phyloP scores from a whole-genome alignment of 2,329 filamentous ascomycete species.

The Exophiala viscosa region DNA sequence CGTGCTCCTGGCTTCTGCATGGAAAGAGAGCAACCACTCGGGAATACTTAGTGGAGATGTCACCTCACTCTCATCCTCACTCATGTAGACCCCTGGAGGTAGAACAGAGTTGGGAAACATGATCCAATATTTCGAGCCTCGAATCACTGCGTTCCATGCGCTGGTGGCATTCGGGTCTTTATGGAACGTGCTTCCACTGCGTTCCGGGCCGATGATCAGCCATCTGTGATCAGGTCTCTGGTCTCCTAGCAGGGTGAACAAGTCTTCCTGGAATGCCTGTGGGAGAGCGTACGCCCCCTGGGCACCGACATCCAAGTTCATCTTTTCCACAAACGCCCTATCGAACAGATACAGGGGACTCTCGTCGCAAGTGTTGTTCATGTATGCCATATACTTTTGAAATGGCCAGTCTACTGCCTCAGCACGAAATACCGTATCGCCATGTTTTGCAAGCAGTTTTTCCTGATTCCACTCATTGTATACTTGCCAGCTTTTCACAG shows the following conservation, averaged over 20 bases:
- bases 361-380: constrained; percentile 75
- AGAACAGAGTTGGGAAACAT: constrained; percentile 75
- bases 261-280: constrained; percentile 77
- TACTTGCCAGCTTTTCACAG: constrained; percentile 77
- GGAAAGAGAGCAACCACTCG: constrained; percentile 92
- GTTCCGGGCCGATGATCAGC: constrained; percentile 83
- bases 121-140: constrained; percentile 95
- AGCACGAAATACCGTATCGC: constrained; percentile 70
- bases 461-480: constrained; percentile 70
- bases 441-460: constrained; percentile 62
- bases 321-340: constrained; percentile 79
- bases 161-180: constrained; percentile 69
- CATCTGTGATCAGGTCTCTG: constrained; percentile 85
- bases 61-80: constrained; percentile 84
- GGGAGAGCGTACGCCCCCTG: constrained; percentile 71
- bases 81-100: constrained; percentile 83
- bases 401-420: constrained; percentile 93
- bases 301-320: constrained; percentile 59
- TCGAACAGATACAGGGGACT: constrained; percentile 93
- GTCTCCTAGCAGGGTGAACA: constrained; percentile 73
- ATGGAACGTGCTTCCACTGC: constrained; percentile 91
- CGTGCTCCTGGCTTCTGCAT: constrained; percentile 71
- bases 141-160: constrained; percentile 91
- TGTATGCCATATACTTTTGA: constrained; percentile 75
- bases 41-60: constrained; percentile 91